phyloP scores from a whole-genome alignment of 169 alveolate species.

The Plasmodium vivax region DNA sequence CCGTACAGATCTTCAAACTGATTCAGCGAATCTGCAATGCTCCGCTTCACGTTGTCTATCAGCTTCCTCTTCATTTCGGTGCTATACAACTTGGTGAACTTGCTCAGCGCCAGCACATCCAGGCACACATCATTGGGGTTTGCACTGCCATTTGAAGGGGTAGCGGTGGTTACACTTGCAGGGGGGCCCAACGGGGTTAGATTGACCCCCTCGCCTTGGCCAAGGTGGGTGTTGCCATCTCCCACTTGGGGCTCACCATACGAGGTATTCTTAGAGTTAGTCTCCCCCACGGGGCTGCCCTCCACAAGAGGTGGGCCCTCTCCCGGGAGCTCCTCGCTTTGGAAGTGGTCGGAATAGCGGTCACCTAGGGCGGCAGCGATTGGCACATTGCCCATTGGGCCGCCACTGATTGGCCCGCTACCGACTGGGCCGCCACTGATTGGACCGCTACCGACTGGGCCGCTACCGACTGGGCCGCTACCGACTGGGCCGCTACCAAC shows the following conservation, averaged over 20 bases:
- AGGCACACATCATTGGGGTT: conserved; percentile 29
- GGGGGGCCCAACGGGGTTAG: background rate
- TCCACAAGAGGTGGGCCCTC: background rate
- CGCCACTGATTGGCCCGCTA: too few species aligned
- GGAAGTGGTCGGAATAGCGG: background rate
- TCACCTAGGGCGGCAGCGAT: background rate
- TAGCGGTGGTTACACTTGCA: background rate
- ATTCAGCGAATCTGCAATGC: conserved; percentile 26
- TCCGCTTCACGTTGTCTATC: conserved; percentile 21
- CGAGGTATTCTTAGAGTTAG: background rate
- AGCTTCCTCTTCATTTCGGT: conserved; percentile 38
- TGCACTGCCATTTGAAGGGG: background rate
- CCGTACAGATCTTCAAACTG: background rate
- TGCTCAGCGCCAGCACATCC: conserved; percentile 52
- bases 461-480: too few species aligned
- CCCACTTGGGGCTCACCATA: background rate
- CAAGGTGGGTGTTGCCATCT: background rate
- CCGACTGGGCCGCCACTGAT: too few species aligned
- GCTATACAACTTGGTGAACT: conserved; percentile 32
- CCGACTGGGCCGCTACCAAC: too few species aligned
- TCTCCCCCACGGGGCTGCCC: background rate
- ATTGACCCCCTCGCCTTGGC: background rate
- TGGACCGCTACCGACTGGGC: too few species aligned
- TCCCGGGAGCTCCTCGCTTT: background rate
- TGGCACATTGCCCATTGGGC: background rate